A percentile compares a stretch with the other conserved stretches of the same genome.
Evolutionary conservation across 768 basidiomycete species (phyloP).

Genomic region (Boletus rubroflammeus): DNA sequence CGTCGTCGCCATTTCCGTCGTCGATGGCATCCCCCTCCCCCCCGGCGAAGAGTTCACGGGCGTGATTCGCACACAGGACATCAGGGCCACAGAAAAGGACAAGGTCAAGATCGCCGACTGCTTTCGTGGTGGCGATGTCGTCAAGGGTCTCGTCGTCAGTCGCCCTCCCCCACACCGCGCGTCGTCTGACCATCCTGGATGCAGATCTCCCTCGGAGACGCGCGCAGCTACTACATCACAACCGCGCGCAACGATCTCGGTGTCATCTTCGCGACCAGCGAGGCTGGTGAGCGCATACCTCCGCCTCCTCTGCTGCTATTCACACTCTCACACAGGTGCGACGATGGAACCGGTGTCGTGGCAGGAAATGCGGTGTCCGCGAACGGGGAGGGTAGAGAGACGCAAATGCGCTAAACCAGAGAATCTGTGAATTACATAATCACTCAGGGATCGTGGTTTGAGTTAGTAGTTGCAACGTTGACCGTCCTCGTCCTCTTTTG

Average conservation of each 20-base stretch:
- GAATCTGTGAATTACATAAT: conserved; percentile 41
- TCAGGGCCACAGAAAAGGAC: conserved; percentile 88
- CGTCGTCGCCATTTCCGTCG: conserved; percentile 76
- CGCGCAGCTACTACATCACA: conserved; percentile 87
- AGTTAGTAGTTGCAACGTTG: conserved; percentile 10
- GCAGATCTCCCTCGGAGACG: conserved; percentile 89
- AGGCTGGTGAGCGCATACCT: conserved; percentile 56
- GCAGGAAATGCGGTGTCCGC: conserved; percentile 88
- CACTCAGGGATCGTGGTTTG: conserved; percentile 16
- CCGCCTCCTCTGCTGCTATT: background rate
- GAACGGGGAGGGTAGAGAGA: conserved; percentile 74
- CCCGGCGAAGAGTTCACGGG: conserved; percentile 86
- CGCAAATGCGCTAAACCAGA: conserved; percentile 88
- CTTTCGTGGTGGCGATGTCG: conserved; percentile 89
- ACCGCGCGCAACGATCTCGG: conserved; percentile 89
- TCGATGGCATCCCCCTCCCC: conserved; percentile 81
- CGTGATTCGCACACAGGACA: conserved; percentile 84
- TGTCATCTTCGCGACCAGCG: conserved; percentile 87
- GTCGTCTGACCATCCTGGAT: conserved; percentile 3
- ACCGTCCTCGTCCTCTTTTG: conserved; percentile 1
- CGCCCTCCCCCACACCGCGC: background rate
- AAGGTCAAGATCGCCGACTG: conserved; percentile 86
- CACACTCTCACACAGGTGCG: conserved; percentile 45
- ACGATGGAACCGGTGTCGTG: conserved; percentile 85
- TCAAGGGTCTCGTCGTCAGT: conserved; percentile 80